Base-by-base conservation (phyloP, 75 land plant genomes). In the Adiantum capillusveneris region DNA sequence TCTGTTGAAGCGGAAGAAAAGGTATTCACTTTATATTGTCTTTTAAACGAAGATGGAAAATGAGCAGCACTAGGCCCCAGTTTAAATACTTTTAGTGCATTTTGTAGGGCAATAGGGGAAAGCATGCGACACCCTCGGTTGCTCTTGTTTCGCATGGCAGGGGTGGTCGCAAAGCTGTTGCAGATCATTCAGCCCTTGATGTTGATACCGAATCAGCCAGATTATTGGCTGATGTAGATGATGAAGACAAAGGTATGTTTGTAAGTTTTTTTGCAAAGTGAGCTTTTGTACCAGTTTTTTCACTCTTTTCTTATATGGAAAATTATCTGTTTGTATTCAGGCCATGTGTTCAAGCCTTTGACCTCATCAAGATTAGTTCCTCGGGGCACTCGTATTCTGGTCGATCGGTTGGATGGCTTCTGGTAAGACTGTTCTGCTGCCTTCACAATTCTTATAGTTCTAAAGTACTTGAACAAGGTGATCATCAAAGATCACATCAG, bases 301-400 rank as follows among this genome's bases (percentile, higher is more conserved):
- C 37, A 34, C 37, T 34, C 37, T 34, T 34, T 34, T 9, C 37
- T 5, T 5, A 34, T 34, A 34, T 34, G 37, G 3, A 9, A 5
- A 9, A 3, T 34, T 34, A 34, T 34, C 37, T 34, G 37, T 5
- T 34, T 34, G 37, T 45, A 19, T 56, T 70, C 36, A 93, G 98
- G 81, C 25, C 95, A 93, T 68, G 95, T 80, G 16, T 90, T 95
- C 75, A 95, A 82, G 76, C 71, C 99, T 11, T 82, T 95, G 44
- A 71, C 83, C 1, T 75, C 82, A 69, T 81, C 94, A 44, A 72
- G 82, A 51, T 52, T 95, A 54, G 78, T 95, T 18, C 99, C 99
- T 70, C 82, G 67, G 65, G 82, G 70, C 46, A 74, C 82, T 14
- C 73, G 91, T 53, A 79, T 80, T 18, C 57, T 87, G 27, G 65